Evolutionary conservation across 192 early-diverging fungal genomes (phyloP), one percentile per base, ranked within the genome.

Genomic region (Backusella parvicylindrica): DNA sequence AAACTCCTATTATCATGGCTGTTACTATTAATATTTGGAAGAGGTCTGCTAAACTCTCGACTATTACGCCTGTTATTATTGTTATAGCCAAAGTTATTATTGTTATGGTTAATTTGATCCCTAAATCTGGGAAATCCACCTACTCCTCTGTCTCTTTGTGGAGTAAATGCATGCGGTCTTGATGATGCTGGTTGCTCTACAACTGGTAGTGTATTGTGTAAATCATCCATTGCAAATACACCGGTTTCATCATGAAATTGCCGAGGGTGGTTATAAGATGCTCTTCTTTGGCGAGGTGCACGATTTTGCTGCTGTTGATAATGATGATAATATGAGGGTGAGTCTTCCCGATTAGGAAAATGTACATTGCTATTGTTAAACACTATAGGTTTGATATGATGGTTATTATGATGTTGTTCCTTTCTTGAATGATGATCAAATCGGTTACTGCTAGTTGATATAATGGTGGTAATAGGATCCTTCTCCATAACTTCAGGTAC

Each of bases 221-320:
- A 32, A 26, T 80, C 79, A 37, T 80, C 79, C 79, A 80, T 77
- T 23, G 70, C 26, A 63, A 80, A 80, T 8, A 78, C 70, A 73
- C 53, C 77, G 23, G 66, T 64, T 8, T 78, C 64, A 16, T 74
- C 60, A 50, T 68, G 60, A 16, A 35, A n/a, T 30, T 7, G 7
- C 35, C 60, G 47, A 65, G 12, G 33, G 23, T 23, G 35, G 8
- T 70, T 70, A 38, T 37, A 35, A 13, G 66, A 68, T n/a, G 33
- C 21, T 9, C 33, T 31, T 66, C 64, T 66, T 16, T 67, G 65
- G 5, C 53, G 21, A 31, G 70, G 70, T 71, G 12, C 66, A 13
- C 15, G 33, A 26, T 32, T 37, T 40, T 40, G 67, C 15, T 68
- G 68, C 23, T 37, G 67, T 70, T 70, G 40, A 30, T 41, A 26